These are phyloP conservation scores for Clavulina sp. DNA, from an alignment of 768 basidiomycete species.

Conservation along the genomic window DNA sequence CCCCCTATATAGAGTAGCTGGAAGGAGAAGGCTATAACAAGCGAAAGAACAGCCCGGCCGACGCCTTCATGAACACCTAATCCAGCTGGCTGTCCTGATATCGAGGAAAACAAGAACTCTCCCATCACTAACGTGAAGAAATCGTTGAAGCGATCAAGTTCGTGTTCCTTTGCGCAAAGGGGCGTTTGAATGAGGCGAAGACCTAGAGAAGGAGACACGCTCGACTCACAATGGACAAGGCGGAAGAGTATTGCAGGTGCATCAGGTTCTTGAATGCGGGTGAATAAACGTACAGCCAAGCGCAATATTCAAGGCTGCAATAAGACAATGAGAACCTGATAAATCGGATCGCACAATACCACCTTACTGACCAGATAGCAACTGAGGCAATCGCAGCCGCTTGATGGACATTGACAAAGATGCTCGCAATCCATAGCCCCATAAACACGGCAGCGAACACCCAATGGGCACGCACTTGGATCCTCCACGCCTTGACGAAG, in stretches of 20 bases:
- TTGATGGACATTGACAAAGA: not conserved
- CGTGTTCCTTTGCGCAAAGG: constrained; percentile 4
- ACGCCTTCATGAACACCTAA: not conserved
- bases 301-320: constrained; percentile 1
- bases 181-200: too few relatives aligned
- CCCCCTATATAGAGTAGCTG: constrained; percentile 5
- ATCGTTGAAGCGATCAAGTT: constrained; percentile 4
- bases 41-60: not conserved
- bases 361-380: not conserved
- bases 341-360: not conserved
- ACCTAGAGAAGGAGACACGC: not conserved
- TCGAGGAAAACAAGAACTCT: constrained; percentile 4
- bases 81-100: constrained; percentile 3
- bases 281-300: constrained; percentile 3
- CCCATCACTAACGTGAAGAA: constrained; percentile 7
- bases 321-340: not conserved
- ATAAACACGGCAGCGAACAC: not conserved
- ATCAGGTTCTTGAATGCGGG: constrained; percentile 1
- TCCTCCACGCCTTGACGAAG: constrained; percentile 4
- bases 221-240: not conserved
- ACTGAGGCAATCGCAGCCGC: not conserved
- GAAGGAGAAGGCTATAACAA: constrained; percentile 4
- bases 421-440: not conserved
- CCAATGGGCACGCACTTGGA: constrained; percentile 3
- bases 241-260: constrained; percentile 3